Percentiles rank a stretch among this genome's conserved stretches.
Conservation (phyloP, 768 basidiomycete species). For the Rhizopogon vinicolor region DNA sequence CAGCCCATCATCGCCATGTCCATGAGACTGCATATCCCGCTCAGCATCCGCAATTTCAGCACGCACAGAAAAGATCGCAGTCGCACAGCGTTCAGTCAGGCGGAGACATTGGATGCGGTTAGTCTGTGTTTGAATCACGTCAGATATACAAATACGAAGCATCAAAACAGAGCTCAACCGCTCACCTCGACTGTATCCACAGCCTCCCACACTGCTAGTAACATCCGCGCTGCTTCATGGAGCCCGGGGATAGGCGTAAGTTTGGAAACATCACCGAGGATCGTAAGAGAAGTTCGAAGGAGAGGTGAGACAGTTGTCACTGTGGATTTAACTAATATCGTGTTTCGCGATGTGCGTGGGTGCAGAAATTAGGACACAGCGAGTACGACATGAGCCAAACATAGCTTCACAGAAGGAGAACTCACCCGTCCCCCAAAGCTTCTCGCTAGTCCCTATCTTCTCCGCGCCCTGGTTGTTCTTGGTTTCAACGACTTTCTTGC, state of each 20-base stretch:
- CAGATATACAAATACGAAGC: not conserved
- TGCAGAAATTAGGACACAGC: not conserved
- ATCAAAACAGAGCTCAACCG: slow-evolving; percentile 1
- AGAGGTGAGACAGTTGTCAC: not conserved
- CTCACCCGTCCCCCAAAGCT: not conserved
- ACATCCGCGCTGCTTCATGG: slow-evolving; percentile 41
- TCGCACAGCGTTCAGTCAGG: slow-evolving; percentile 69
- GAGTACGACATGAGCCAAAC: not conserved
- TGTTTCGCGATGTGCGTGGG: too few species aligned
- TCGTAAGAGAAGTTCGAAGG: not conserved
- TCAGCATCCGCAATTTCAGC: slow-evolving; percentile 62
- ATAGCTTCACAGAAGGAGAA: not conserved
- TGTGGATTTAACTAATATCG: not conserved
- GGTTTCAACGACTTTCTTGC: not conserved
- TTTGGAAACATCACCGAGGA: slow-evolving; percentile 17
- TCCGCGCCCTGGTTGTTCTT: too few species aligned
- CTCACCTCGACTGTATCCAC: slow-evolving; percentile 58
- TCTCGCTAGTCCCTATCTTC: not conserved
- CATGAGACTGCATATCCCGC: not conserved
- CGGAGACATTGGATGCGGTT: slow-evolving; percentile 67
- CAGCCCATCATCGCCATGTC: slow-evolving; percentile 25
- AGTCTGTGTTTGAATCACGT: slow-evolving; percentile 35
- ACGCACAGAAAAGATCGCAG: slow-evolving; percentile 57
- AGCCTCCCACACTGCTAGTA: slow-evolving; percentile 64
- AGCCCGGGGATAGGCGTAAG: slow-evolving; percentile 57